Conservation (phyloP, 1,284 basidiomycete species). For the Sphagnurus paluster region DNA sequence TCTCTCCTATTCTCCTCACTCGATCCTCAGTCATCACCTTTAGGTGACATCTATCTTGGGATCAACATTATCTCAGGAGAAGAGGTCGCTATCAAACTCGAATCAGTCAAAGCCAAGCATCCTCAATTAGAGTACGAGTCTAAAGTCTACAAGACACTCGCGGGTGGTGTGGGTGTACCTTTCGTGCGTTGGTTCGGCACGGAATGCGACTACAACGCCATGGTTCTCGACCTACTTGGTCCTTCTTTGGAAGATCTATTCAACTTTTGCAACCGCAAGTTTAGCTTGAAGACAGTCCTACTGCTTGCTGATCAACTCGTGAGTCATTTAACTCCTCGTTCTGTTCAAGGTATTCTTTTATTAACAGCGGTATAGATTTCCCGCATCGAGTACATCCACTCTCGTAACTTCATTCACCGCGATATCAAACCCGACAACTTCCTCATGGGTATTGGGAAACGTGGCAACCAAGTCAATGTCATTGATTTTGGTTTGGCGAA, state of each 20-base stretch:
- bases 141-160: conserved; percentile 96
- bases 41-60: conserved; percentile 98
- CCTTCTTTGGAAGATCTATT: conserved; percentile 98
- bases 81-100: conserved; percentile 99
- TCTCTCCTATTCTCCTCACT: conserved; percentile 5
- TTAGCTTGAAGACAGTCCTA: conserved; percentile 95
- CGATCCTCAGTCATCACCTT: conserved; percentile 8
- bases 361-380: conserved; percentile 70
- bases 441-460: conserved; percentile 99
- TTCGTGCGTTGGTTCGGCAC: conserved; percentile 99
- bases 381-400: conserved; percentile 99
- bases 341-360: conserved; percentile 18
- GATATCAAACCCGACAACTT: conserved; percentile 99
- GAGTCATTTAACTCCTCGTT: conserved; percentile 29
- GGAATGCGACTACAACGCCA: conserved; percentile 99
- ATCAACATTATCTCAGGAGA: conserved; percentile 99
- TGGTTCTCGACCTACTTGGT: conserved; percentile 98
- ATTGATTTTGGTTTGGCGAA: conserved; percentile 99
- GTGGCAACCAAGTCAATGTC: conserved; percentile 99
- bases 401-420: conserved; percentile 99
- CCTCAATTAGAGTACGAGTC: conserved; percentile 99
- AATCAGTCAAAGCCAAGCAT: conserved; percentile 99
- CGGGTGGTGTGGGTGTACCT: conserved; percentile 97
- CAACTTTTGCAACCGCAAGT: conserved; percentile 99
- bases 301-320: conserved; percentile 97